Conservation (phyloP, 1,139 yeast species). For the Protomyces pachydermus region DNA sequence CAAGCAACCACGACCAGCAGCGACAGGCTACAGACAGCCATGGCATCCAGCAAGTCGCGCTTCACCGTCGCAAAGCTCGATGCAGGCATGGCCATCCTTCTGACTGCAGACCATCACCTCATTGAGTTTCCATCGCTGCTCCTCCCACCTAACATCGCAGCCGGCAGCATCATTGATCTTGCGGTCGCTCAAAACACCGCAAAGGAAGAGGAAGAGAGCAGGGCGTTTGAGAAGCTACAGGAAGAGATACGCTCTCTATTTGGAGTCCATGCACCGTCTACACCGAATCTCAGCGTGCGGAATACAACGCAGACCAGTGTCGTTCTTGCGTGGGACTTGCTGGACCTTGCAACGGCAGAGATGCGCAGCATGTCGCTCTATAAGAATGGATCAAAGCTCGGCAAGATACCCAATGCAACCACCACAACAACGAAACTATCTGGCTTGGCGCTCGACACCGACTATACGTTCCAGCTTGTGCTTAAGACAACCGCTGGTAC, state of each 20-base stretch:
- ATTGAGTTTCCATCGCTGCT: slow-evolving; percentile 93
- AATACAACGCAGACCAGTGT: slow-evolving; percentile 93
- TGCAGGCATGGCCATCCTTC: slow-evolving; percentile 83
- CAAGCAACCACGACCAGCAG: no score
- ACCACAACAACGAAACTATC: slow-evolving; percentile 82
- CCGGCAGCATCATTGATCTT: slow-evolving; percentile 90
- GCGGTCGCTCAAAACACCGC: slow-evolving; percentile 75
- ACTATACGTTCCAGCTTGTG: slow-evolving; percentile 71
- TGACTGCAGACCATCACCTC: slow-evolving; percentile 88
- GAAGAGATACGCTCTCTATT: slow-evolving; percentile 65
- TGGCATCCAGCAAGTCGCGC: slow-evolving; percentile 20
- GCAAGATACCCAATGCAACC: slow-evolving; percentile 80
- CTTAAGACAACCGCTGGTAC: slow-evolving; percentile 87
- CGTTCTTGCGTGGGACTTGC: slow-evolving; percentile 88
- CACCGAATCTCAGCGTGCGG: slow-evolving; percentile 64
- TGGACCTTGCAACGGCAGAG: slow-evolving; percentile 77
- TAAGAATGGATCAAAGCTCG: slow-evolving; percentile 74
- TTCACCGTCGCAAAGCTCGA: slow-evolving; percentile 92
- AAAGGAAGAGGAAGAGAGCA: slow-evolving; percentile 58
- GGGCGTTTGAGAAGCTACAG: slow-evolving; percentile 61
- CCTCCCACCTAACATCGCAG: slow-evolving; percentile 81
- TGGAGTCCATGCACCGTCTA: slow-evolving; percentile 66
- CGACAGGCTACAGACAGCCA: neutral
- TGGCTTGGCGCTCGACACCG: slow-evolving; percentile 82
- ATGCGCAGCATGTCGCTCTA: slow-evolving; percentile 71